Percentiles rank a stretch among this genome's conserved stretches.
Conservation (phyloP, 108 stramenopile species). For the Fragilariopsis cylindrus region DNA sequence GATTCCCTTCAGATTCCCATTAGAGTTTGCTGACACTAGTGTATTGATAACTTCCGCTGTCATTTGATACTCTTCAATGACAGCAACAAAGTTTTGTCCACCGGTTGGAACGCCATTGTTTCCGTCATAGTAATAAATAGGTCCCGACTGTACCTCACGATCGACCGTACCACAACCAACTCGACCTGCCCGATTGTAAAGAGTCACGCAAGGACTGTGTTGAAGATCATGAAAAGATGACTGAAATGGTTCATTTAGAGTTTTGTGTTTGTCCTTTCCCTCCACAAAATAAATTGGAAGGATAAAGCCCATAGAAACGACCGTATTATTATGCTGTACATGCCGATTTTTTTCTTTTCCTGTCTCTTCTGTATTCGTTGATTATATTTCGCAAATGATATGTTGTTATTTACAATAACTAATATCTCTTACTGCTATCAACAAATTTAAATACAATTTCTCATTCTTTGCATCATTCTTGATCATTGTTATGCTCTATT, state of each 20-base stretch:
- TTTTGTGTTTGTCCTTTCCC: slow-evolving; percentile 17
- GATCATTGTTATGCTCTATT: no score
- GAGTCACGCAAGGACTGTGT: slow-evolving; percentile 68
- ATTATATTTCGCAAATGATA: no score
- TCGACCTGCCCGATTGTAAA: slow-evolving; percentile 76
- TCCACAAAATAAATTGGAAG: not conserved
- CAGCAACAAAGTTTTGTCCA: slow-evolving; percentile 58
- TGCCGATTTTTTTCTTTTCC: no score
- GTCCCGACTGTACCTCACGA: slow-evolving; percentile 53
- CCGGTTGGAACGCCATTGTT: slow-evolving; percentile 25
- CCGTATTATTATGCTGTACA: no score
- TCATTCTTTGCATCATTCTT: no score
- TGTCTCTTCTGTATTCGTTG: no score
- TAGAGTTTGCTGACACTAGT: slow-evolving; percentile 36
- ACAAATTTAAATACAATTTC: no score
- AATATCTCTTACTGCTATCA: no score
- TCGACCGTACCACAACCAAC: slow-evolving; percentile 76
- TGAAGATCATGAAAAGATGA: slow-evolving; percentile 53
- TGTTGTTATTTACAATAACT: no score
- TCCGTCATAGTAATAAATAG: slow-evolving; percentile 53
- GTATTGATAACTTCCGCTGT: slow-evolving; percentile 41
- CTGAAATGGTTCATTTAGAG: slow-evolving; percentile 65
- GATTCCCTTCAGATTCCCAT: slow-evolving; percentile 67
- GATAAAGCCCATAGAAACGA: slow-evolving; percentile 8
- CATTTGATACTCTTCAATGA: slow-evolving; percentile 67